Conservation (phyloP, 2,329 filamentous ascomycete genomes). For the Hymenoscyphus fructigenus region DNA sequence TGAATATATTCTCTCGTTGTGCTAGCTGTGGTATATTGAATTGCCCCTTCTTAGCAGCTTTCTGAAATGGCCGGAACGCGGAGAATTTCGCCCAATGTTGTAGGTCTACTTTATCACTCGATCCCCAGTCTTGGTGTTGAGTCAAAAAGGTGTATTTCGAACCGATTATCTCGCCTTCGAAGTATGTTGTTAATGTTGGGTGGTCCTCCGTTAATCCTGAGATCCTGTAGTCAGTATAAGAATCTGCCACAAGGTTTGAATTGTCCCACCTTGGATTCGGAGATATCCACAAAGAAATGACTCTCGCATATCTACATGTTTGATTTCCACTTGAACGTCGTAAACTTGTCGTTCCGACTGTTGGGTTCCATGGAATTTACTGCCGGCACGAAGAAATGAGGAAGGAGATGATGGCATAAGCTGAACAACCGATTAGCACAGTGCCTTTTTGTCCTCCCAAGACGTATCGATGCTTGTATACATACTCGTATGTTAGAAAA, state of each 20-base stretch:
- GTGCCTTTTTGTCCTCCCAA: neutral
- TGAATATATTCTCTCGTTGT: constrained; percentile 88
- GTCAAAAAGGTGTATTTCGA: constrained; percentile 93
- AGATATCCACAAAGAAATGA: constrained; percentile 95
- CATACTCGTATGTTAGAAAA: constrained; percentile 56
- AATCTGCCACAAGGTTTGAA: constrained; percentile 1
- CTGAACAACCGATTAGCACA: constrained; percentile 24
- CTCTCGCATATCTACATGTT: constrained; percentile 91
- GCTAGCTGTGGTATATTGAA: constrained; percentile 66
- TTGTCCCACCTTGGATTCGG: constrained; percentile 76
- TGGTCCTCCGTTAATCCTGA: constrained; percentile 90
- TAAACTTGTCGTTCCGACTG: constrained; percentile 92
- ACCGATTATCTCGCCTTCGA: constrained; percentile 97
- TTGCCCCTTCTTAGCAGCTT: constrained; percentile 57
- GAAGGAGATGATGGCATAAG: constrained; percentile 74
- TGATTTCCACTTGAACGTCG: constrained; percentile 94
- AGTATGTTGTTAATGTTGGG: constrained; percentile 96
- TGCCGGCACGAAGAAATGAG: constrained; percentile 82
- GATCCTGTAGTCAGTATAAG: constrained; percentile 11
- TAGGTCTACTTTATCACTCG: constrained; percentile 85
- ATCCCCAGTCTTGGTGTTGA: constrained; percentile 86
- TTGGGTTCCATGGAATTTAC: constrained; percentile 86
- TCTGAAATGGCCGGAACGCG: constrained; percentile 75
- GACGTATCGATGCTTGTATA: constrained; percentile 13
- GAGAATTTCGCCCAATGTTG: constrained; percentile 91